These are phyloP conservation scores for Urochloa ruziziensis DNA, from an alignment of 176 grass and related monocot species.

Conservation along the genomic window DNA sequence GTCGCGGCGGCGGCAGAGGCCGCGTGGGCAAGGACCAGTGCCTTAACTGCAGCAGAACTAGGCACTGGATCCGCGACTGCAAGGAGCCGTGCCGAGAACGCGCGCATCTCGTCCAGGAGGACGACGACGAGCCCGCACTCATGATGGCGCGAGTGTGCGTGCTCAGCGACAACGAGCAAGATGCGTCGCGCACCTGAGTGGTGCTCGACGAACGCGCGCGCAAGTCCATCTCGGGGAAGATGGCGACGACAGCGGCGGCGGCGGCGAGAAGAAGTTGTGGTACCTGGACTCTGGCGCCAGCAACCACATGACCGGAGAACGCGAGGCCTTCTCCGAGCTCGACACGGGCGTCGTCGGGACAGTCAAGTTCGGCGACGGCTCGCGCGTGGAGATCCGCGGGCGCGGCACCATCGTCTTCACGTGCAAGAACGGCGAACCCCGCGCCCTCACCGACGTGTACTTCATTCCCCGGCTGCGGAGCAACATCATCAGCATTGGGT, in stretches of 20 bases:
- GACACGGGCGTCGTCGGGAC: neutral
- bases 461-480: no score
- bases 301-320: neutral
- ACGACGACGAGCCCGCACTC: neutral
- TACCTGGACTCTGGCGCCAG: neutral
- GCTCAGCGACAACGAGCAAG: neutral
- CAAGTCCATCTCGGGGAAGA: neutral
- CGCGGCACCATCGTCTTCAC: no score
- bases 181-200: no score
- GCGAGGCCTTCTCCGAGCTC: neutral
- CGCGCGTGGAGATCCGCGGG: no score
- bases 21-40: no score
- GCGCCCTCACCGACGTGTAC: no score
- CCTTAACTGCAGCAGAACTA: no score
- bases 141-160: neutral
- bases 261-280: neutral
- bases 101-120: neutral
- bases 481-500: no score
- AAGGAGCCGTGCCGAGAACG: no score
- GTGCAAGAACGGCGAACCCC: no score
- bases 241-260: neutral
- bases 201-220: neutral
- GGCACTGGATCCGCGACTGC: no score
- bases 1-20: no score
- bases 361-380: neutral